A percentile compares a stretch with the other conserved stretches of the same genome.
phyloP scores from a whole-genome alignment of 1,284 basidiomycete species.

The Cryptococcus sp. region DNA sequence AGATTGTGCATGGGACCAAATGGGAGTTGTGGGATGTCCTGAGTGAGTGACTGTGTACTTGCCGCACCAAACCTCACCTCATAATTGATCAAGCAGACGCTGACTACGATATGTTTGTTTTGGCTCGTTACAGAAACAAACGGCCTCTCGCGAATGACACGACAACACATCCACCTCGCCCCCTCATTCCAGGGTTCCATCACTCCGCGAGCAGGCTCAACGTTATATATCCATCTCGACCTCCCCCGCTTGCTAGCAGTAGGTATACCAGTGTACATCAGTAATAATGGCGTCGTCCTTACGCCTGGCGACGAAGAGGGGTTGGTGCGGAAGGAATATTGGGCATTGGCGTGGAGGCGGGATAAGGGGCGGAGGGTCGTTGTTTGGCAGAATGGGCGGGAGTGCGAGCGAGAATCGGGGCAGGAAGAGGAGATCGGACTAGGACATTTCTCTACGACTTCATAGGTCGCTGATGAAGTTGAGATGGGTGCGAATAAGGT shows the following conservation, averaged over 20 bases:
- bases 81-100: no score
- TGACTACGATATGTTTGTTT: no score
- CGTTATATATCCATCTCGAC: slow-evolving; percentile 51
- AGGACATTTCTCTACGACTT: neutral
- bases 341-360: slow-evolving; percentile 40
- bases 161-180: slow-evolving; percentile 54
- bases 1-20: slow-evolving; percentile 51
- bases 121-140: slow-evolving; percentile 22
- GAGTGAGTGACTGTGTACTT: slow-evolving; percentile 33
- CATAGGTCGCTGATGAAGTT: neutral
- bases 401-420: slow-evolving; percentile 14
- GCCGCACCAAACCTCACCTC: no score
- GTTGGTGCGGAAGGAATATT: slow-evolving; percentile 34
- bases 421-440: slow-evolving; percentile 2
- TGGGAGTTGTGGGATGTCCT: slow-evolving; percentile 48
- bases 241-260: slow-evolving; percentile 36
- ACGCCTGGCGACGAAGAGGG: slow-evolving; percentile 48
- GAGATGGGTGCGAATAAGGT: no score
- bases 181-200: slow-evolving; percentile 35
- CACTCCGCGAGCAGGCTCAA: slow-evolving; percentile 45
- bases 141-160: slow-evolving; percentile 48
- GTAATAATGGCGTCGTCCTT: slow-evolving; percentile 51
- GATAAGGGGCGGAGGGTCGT: slow-evolving; percentile 25
- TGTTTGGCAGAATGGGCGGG: slow-evolving; percentile 43
- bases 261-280: slow-evolving; percentile 47